Percentiles rank a stretch among this genome's conserved stretches.
Evolutionary conservation across 352 stramenopile genomes (phyloP).

Genomic region (Halophytophthora batemanensis): DNA sequence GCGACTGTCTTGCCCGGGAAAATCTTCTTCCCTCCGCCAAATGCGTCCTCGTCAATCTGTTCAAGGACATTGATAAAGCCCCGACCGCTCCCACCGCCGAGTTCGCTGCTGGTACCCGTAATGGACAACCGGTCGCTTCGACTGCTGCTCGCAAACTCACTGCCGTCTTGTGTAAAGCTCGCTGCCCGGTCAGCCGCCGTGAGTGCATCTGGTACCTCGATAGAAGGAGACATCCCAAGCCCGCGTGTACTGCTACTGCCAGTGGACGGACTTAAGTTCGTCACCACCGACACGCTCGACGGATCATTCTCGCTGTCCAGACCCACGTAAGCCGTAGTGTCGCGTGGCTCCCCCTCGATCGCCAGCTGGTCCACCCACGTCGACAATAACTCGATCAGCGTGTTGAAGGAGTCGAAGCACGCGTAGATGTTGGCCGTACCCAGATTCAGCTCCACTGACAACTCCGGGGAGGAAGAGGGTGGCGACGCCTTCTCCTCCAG

Average conservation of each 20-base stretch:
- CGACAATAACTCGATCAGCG: constrained; percentile 67
- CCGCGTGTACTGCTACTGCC: constrained; percentile 16
- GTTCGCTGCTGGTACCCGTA: constrained; percentile 15
- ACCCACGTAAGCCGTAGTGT: constrained; percentile 78
- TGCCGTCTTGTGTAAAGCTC: not conserved
- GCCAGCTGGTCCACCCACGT: constrained; percentile 72
- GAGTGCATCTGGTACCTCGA: constrained; percentile 12
- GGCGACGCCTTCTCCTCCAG: constrained; percentile 32
- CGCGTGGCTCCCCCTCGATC: constrained; percentile 54
- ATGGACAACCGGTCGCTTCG: constrained; percentile 24
- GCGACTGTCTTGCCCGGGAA: constrained; percentile 57
- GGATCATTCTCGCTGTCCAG: constrained; percentile 56
- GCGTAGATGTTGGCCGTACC: constrained; percentile 87
- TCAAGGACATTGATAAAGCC: constrained; percentile 52
- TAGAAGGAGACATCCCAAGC: constrained; percentile 13
- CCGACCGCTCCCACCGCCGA: constrained; percentile 4
- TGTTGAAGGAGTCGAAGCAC: constrained; percentile 89
- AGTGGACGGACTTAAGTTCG: constrained; percentile 51
- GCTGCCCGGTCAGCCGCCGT: not conserved
- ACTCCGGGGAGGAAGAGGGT: constrained; percentile 51
- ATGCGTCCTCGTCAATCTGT: constrained; percentile 81
- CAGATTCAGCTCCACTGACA: constrained; percentile 80
- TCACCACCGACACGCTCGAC: constrained; percentile 71
- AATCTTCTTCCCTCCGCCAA: constrained; percentile 60
- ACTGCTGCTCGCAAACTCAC: constrained; percentile 23